phyloP scores from a whole-genome alignment of 352 stramenopile genomes.

The Chrysophaeum taylorii region DNA sequence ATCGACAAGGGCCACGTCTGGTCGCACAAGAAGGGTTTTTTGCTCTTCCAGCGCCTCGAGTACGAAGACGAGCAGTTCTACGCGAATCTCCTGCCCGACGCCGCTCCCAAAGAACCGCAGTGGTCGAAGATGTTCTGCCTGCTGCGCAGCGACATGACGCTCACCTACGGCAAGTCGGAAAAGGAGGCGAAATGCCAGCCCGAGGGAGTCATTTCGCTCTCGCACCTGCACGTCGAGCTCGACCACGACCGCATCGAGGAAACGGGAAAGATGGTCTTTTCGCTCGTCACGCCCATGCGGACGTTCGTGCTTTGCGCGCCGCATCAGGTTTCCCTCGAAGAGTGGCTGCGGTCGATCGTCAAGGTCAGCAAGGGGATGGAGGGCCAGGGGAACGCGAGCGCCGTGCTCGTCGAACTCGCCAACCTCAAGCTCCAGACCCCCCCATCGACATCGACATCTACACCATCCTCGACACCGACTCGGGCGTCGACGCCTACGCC shows the following conservation, averaged over 20 bases:
- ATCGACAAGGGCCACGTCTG: neutral
- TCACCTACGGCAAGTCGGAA: neutral
- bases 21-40: conserved; percentile 1
- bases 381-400: neutral
- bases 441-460: neutral
- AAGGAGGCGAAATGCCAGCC: neutral
- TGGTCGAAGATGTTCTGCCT: neutral
- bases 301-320: neutral
- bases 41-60: neutral
- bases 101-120: neutral
- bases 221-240: neutral
- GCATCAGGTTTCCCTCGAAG: neutral
- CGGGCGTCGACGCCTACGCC: neutral
- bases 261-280: neutral
- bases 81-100: neutral
- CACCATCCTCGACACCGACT: neutral
- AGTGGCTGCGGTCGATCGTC: neutral
- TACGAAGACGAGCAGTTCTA: conserved; percentile 12
- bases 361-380: neutral
- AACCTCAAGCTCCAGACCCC: neutral
- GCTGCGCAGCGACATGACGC: neutral
- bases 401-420: neutral
- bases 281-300: neutral
- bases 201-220: neutral
- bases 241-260: neutral